Percentiles rank a stretch among this genome's conserved stretches.
phyloP scores from a whole-genome alignment of 169 alveolate species.

The Babesia ovata region DNA sequence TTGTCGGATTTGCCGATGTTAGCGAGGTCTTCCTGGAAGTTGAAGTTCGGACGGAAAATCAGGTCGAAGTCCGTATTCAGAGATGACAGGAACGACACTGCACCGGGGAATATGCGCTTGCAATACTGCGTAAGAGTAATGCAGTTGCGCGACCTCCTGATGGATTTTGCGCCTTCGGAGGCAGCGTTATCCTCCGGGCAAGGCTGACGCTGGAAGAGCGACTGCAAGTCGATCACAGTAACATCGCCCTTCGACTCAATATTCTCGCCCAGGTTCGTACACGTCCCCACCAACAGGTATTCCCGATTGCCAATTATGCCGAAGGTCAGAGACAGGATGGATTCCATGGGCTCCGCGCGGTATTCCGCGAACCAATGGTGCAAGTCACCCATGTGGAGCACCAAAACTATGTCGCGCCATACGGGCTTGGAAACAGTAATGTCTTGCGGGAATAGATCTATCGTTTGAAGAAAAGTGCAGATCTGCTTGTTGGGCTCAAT shows the following conservation, averaged over 20 bases:
- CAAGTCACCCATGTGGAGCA: slow-evolving; percentile 51
- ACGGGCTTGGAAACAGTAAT: neutral
- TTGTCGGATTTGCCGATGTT: neutral
- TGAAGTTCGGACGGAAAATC: slow-evolving; percentile 32
- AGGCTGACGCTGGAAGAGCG: slow-evolving; percentile 21
- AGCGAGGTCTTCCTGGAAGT: slow-evolving; percentile 34
- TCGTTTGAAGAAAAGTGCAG: slow-evolving; percentile 15
- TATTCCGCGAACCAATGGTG: slow-evolving; percentile 39
- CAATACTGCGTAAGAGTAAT: slow-evolving; percentile 14
- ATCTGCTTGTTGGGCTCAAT: slow-evolving; percentile 45
- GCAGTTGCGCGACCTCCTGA: slow-evolving; percentile 20
- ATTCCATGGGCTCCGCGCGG: slow-evolving; percentile 44
- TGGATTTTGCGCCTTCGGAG: neutral
- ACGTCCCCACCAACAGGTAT: slow-evolving; percentile 56
- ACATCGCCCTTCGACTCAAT: slow-evolving; percentile 63
- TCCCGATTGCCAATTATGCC: slow-evolving; percentile 59
- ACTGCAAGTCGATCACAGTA: slow-evolving; percentile 37
- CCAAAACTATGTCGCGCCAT: slow-evolving; percentile 35
- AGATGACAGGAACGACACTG: slow-evolving; percentile 51
- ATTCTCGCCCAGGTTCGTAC: slow-evolving; percentile 62
- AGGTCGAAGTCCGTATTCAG: slow-evolving; percentile 43
- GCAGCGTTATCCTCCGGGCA: neutral
- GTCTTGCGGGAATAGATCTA: slow-evolving; percentile 8
- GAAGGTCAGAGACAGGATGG: slow-evolving; percentile 53
- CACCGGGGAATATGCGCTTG: slow-evolving; percentile 61